phyloP scores from a whole-genome alignment of 2,329 filamentous ascomycete genomes.

The Aspergillus pseudotamarii region DNA sequence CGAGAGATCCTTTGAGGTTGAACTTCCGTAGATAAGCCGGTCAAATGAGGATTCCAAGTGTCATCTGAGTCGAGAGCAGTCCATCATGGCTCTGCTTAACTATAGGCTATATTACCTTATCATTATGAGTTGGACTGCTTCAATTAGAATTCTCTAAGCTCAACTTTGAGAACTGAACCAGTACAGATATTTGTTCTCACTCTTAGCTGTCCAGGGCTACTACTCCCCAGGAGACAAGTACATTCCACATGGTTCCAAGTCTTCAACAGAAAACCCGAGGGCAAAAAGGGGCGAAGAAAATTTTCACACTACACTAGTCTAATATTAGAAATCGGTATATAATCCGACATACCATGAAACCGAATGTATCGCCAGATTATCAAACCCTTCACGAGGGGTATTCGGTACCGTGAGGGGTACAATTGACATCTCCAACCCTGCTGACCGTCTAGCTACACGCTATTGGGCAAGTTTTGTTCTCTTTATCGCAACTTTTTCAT shows the following conservation, averaged over 20 bases:
- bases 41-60: neutral
- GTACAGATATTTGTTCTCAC: no score
- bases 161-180: no score
- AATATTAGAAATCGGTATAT: neutral
- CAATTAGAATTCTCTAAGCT: no score
- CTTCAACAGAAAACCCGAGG: neutral
- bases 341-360: neutral
- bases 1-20: neutral
- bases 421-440: neutral
- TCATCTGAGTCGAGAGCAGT: no score
- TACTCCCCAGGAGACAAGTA: no score
- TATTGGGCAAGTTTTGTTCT: neutral
- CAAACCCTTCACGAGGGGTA: neutral
- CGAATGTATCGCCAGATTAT: neutral
- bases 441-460: neutral
- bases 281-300: neutral
- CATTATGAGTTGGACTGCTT: no score
- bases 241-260: no score
- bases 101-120: no score
- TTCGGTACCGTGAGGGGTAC: neutral
- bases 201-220: no score
- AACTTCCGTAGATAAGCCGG: neutral
- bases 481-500: neutral
- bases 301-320: neutral
- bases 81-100: no score